Evolutionary conservation across 2,329 filamentous ascomycete species (phyloP).

Genomic region (Fusarium sp.): DNA sequence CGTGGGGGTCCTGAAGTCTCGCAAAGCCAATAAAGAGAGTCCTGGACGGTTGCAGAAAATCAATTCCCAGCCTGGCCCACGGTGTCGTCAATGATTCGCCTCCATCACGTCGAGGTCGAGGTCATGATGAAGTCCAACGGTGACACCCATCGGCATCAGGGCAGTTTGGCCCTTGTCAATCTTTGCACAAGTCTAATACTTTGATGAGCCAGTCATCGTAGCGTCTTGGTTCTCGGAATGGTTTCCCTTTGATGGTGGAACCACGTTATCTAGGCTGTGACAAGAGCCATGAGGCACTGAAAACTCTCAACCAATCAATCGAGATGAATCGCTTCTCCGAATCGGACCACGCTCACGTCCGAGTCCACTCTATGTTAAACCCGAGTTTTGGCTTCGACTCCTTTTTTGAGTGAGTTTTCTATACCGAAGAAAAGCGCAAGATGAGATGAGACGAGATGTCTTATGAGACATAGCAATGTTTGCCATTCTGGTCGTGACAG

Average conservation of each 20-base stretch:
- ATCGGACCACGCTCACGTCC: constrained; percentile 23
- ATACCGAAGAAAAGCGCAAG: constrained; percentile 1
- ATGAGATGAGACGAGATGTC: background rate
- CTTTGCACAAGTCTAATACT: background rate
- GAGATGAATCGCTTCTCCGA: constrained; percentile 22
- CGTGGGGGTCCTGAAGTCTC: constrained; percentile 20
- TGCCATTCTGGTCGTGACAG: background rate
- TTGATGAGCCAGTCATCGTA: background rate
- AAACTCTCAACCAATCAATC: constrained; percentile 29
- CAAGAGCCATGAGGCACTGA: constrained; percentile 21
- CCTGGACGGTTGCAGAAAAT: constrained; percentile 16
- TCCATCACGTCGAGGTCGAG: constrained; percentile 22
- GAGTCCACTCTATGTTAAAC: constrained; percentile 32
- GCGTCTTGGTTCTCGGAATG: background rate
- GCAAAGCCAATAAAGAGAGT: constrained; percentile 21
- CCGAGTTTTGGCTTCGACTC: constrained; percentile 18
- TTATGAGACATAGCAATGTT: background rate
- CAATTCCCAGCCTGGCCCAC: constrained; percentile 25
- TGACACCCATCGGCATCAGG: constrained; percentile 8
- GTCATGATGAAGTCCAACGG: constrained; percentile 6
- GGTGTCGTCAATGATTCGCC: constrained; percentile 36
- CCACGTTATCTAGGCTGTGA: constrained; percentile 18
- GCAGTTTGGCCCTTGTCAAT: background rate
- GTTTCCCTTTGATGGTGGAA: background rate
- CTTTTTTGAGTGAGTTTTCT: background rate